These are phyloP conservation scores for Physcia stellaris DNA, from an alignment of 495 filamentous ascomycete species.

Conservation along the genomic window DNA sequence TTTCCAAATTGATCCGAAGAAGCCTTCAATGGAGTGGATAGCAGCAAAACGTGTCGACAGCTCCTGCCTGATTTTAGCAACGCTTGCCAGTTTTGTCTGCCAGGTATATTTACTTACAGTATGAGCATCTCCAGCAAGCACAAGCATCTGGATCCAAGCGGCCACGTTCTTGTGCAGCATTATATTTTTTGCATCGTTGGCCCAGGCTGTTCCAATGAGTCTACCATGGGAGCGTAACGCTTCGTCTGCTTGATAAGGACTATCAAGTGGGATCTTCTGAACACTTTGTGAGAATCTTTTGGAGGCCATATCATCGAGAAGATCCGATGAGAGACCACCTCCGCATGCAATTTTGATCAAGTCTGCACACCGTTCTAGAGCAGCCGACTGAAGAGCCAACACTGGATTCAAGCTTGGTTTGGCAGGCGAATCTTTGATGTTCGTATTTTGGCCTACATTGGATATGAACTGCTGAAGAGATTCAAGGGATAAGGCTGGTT, in stretches of 20 bases:
- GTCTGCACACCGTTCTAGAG: no score
- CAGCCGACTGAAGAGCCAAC: no score
- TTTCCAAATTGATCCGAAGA: background rate
- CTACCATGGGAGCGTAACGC: background rate
- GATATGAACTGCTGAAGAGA: no score
- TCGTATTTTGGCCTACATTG: no score
- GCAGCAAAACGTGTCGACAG: constrained; percentile 53
- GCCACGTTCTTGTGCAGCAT: background rate
- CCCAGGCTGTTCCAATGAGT: background rate
- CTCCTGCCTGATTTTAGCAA: constrained; percentile 35
- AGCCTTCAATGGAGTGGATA: constrained; percentile 8
- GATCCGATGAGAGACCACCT: no score
- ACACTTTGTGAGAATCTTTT: background rate
- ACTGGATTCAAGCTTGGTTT: no score
- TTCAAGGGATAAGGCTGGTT: no score
- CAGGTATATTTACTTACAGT: constrained; percentile 2
- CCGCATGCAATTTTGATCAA: no score
- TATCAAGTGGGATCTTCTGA: background rate
- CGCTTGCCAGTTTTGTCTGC: background rate
- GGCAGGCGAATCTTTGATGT: no score
- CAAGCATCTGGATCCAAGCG: background rate
- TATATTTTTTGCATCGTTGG: background rate
- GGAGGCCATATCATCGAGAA: no score
- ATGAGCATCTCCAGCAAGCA: constrained; percentile 2
- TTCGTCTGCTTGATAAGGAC: background rate